Base-by-base conservation (phyloP, 2,329 filamentous ascomycete species). In the Aciculosporium take region DNA sequence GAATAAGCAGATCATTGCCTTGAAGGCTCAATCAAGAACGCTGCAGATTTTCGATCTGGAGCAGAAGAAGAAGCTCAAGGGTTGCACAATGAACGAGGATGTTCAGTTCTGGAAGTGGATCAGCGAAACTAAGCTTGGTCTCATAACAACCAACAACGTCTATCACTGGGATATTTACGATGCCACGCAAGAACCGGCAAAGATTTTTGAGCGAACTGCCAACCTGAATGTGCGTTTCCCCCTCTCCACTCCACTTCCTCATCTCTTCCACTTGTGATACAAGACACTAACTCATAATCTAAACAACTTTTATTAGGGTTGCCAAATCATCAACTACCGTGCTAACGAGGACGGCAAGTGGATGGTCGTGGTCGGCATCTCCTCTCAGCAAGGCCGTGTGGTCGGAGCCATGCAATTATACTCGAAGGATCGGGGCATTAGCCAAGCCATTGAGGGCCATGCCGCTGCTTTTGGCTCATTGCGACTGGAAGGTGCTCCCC, bases 41-140 rank as follows among this genome's bases (percentile, higher is more conserved):
- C 76, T 98, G 47, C 93, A 98, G 69, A 94, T 98, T 61, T 98
- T 98, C 66, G 89, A 98, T 62, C 75, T 98, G 46, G 80, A 79
- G 53, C 76, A 81, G 55, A 98, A 96, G 71, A 77, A 82, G 64
- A 96, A 95, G 73, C 75, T 98, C 56, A 96, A 96, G 74, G 94
- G 89, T 31, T 81, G 88, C 45, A 86, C 83, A 41, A 95, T 96
- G 84, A 86, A 82, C 56, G 91, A 96, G 63, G 91, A 98, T 64
- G 86, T 98, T 40, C 82, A 91, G 47, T 98, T 94, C 72, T 98
- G 91, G 93, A 94, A 94, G 68, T 98, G 91, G 91, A 86, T 93
- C 65, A 94, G 80, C 65, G 85, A 94, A 54, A 82, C 74, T 45
- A 84, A 81, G 47, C 68, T 98, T 45, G 91, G 89, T 47, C 70